phyloP scores from a whole-genome alignment of 768 basidiomycete species.

The Cantharellus cinnabarinus region DNA sequence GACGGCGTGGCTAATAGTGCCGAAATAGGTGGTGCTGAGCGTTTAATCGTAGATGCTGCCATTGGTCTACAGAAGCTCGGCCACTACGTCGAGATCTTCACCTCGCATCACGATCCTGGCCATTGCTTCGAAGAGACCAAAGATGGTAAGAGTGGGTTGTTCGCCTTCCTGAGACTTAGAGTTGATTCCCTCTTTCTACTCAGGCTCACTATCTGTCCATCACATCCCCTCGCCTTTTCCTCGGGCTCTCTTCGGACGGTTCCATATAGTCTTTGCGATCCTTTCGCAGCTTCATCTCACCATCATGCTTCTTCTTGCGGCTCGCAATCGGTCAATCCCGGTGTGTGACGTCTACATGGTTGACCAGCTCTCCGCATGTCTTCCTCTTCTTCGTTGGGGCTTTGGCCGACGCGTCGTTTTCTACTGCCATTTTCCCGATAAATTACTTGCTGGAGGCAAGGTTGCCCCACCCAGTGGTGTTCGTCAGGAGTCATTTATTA shows the following conservation, averaged over 20 bases:
- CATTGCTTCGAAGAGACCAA: conserved; percentile 89
- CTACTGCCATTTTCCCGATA: conserved; percentile 97
- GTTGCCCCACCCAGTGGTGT: conserved; percentile 1
- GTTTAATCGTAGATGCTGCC: conserved; percentile 88
- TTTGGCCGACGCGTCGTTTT: conserved; percentile 71
- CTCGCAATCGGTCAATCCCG: conserved; percentile 12
- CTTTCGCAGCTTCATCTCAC: conserved; percentile 72
- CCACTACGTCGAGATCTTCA: conserved; percentile 75
- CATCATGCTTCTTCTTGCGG: conserved; percentile 29
- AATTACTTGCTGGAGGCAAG: conserved; percentile 55
- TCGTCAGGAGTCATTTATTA: conserved; percentile 21
- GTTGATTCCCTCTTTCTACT: neutral
- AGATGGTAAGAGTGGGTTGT: conserved; percentile 38
- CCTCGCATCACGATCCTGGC: conserved; percentile 70
- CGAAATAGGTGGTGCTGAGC: conserved; percentile 71
- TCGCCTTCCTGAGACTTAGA: neutral
- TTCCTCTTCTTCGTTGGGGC: conserved; percentile 57
- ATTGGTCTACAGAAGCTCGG: conserved; percentile 69
- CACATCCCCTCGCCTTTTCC: conserved; percentile 59
- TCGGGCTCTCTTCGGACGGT: conserved; percentile 52
- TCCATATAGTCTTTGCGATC: conserved; percentile 82
- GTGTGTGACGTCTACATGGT: conserved; percentile 74
- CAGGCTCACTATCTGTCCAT: conserved; percentile 66
- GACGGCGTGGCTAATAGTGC: neutral
- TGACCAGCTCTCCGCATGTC: conserved; percentile 83